These are phyloP conservation scores for Aspergillus nanangensis DNA, from an alignment of 495 filamentous ascomycete genomes.

Conservation along the genomic window DNA sequence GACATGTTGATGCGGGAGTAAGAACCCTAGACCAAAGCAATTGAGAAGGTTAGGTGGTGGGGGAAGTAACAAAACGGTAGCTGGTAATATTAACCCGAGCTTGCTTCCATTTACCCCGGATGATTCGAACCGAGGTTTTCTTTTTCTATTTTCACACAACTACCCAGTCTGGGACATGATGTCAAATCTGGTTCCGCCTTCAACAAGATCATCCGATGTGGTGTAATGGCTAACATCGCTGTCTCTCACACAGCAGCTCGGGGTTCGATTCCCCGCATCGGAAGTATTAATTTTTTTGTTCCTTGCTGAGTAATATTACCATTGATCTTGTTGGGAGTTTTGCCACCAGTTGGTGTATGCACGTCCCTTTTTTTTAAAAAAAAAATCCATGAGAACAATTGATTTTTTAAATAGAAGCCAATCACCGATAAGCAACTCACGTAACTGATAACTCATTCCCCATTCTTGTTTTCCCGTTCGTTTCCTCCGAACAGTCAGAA, in stretches of 20 bases:
- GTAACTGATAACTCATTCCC: not conserved
- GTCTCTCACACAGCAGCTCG: constrained; percentile 29
- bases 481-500: no score
- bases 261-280: constrained; percentile 32
- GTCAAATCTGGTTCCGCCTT: not conserved
- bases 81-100: no score
- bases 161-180: not conserved
- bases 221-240: constrained; percentile 31
- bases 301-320: not conserved
- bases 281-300: constrained; percentile 6
- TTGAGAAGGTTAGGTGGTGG: not conserved
- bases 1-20: constrained; percentile 7
- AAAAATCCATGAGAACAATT: no score
- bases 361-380: no score
- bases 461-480: not conserved
- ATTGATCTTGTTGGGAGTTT: no score
- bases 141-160: no score
- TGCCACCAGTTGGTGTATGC: no score
- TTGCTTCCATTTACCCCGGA: no score
- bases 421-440: not conserved
- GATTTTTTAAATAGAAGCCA: no score
- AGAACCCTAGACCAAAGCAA: no score
- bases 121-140: not conserved
- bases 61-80: no score
- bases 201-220: constrained; percentile 21